A percentile compares a stretch with the other conserved stretches of the same genome.
These are phyloP conservation scores for Neurospora sublineolata DNA, from an alignment of 495 filamentous ascomycete genomes.

Conservation along the genomic window DNA sequence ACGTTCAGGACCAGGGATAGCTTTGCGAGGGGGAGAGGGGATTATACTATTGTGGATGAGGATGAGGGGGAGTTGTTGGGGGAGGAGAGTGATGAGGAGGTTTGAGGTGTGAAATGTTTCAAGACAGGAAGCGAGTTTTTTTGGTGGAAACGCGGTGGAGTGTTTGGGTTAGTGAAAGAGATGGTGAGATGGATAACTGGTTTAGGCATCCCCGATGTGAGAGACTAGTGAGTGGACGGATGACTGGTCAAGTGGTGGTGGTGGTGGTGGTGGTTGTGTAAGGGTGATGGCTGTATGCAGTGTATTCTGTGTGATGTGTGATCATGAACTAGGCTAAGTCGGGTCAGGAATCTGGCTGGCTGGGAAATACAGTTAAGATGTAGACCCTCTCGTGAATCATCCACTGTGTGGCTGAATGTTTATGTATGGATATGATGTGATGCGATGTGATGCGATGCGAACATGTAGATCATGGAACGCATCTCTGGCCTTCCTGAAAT, in stretches of 20 bases:
- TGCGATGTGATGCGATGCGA: neutral
- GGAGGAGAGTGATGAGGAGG: conserved; percentile 86
- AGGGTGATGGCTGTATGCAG: no score
- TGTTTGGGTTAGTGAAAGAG: neutral
- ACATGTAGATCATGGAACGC: neutral
- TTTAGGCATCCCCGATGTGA: neutral
- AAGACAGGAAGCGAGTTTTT: neutral
- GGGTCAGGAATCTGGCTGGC: no score
- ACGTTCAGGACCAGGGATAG: conserved; percentile 74
- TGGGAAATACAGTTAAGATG: no score
- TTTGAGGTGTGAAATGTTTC: conserved; percentile 24
- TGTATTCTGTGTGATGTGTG: no score
- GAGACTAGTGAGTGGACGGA: neutral
- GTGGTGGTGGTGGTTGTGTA: neutral
- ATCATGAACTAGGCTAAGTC: no score
- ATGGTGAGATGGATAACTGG: neutral
- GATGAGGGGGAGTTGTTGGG: conserved; percentile 91
- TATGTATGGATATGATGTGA: neutral
- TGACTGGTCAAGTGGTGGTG: neutral
- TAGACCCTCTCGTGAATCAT: no score
- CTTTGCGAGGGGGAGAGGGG: conserved; percentile 71
- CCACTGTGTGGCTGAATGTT: neutral
- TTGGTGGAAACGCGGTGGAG: neutral
- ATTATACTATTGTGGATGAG: conserved; percentile 77
- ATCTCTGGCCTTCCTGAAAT: neutral